phyloP scores from a whole-genome alignment of 2,329 filamentous ascomycete genomes.

The Talaromyces albobiverticillius region DNA sequence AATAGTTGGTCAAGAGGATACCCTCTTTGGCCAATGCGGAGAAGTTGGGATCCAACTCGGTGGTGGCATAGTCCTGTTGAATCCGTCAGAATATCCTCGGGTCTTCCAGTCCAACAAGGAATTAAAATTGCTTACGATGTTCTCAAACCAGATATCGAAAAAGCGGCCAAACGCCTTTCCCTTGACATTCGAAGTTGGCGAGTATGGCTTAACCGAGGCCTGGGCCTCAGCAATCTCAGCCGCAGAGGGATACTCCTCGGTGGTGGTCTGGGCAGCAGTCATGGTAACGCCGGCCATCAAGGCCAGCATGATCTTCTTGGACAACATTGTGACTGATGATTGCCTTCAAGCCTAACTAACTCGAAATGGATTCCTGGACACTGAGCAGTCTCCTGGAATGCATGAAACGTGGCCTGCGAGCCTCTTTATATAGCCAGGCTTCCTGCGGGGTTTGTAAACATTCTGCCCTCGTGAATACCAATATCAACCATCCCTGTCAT shows the following conservation, averaged over 20 bases:
- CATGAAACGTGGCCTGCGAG: not conserved
- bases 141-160: conserved; percentile 73
- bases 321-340: conserved; percentile 16
- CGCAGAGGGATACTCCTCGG: conserved; percentile 25
- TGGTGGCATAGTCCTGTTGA: conserved; percentile 56
- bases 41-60: conserved; percentile 54
- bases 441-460: not conserved
- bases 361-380: too few relatives aligned
- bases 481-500: too few relatives aligned
- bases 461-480: not conserved
- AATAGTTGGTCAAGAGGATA: conserved; percentile 59
- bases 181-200: conserved; percentile 62
- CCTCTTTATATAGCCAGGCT: not conserved
- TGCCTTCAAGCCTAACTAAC: not conserved
- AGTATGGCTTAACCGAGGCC: conserved; percentile 60
- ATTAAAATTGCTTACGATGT: conserved; percentile 55
- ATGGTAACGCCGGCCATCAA: conserved; percentile 23
- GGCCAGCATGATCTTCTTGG: conserved; percentile 19
- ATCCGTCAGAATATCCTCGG: too few relatives aligned
- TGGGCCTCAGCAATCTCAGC: conserved; percentile 30
- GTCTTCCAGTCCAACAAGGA: too few relatives aligned
- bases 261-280: conserved; percentile 25
- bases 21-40: conserved; percentile 43
- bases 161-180: conserved; percentile 72
- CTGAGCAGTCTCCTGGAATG: not conserved